Evolutionary conservation across 2,329 filamentous ascomycete species (phyloP), one percentile per base, ranked within the genome.

Genomic region (Diaporthe longicolla): DNA sequence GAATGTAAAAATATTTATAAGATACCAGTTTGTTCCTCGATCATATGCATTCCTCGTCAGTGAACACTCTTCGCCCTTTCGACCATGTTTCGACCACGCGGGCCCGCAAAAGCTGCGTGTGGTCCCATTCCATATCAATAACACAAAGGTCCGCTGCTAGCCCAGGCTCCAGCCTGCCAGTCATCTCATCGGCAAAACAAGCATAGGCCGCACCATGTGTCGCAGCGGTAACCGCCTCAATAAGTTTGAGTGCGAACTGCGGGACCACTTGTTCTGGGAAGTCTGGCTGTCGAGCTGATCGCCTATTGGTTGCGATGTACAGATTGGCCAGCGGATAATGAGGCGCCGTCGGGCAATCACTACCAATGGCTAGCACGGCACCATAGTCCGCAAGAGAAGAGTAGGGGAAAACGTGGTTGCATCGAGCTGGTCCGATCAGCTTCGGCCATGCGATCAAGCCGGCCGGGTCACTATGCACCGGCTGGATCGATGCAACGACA

Each of bases 351-450:
- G 83, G 26, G 89, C 91, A 2, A 89, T 88, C 0, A 88, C 90
- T 5, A 89, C 85, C 90, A 13, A 92, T 84, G 0, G 90, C 89
- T 0, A 92, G 79, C 2, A 83, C 79, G 0, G 89, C 89, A 1
- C 89, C 89, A 0, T 83, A 83, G 52, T 89, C 87, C 2, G 84
- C 84, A 76, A 92, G 91, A 58, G 92, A 90, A 59, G 85, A 85
- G 79, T 93, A 93, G 0, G 91, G 89, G 77, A 93, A 93, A 0
- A 89, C 90, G 19, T 90, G 84, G 69, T 84, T 83, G 81, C 90
- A 89, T 1, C 90, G 84, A 19, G 86, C 81, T 11, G 81, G 78
- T 1, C 89, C 90, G 5, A 93, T 81, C 21, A 93, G 84, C 8
- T 83, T 82, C 0, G 89, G 89, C 89, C 91, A 93, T 0, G 89